Percentiles rank a stretch among this genome's conserved stretches.
Conservation (phyloP, 306 rosid genomes). For the Cicer arietinum region DNA sequence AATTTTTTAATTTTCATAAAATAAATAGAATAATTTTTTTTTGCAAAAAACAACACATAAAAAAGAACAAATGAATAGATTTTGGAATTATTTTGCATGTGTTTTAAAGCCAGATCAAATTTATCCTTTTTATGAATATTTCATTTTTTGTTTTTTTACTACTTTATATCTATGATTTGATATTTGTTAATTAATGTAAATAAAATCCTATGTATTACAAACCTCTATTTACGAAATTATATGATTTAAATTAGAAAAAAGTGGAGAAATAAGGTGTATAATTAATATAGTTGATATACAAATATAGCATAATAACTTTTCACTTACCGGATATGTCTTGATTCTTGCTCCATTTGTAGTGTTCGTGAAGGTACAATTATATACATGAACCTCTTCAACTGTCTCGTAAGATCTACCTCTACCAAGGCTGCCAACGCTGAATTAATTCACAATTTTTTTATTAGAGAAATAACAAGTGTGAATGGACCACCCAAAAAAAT, state of each 20-base stretch:
- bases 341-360: slow-evolving; percentile 58
- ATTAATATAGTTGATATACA: too few relatives aligned
- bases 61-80: background rate
- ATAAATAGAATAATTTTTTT: too few relatives aligned
- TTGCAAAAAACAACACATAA: too few relatives aligned
- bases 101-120: background rate
- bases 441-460: background rate
- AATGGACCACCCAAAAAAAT: too few relatives aligned
- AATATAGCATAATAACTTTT: too few relatives aligned
- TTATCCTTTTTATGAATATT: too few relatives aligned
- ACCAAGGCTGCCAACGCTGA: slow-evolving; percentile 63
- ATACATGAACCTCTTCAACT: slow-evolving; percentile 48
- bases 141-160: too few relatives aligned
- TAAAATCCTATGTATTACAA: too few relatives aligned
- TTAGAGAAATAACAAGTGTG: background rate
- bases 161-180: background rate
- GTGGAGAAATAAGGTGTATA: background rate
- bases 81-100: background rate
- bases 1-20: too few relatives aligned
- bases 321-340: slow-evolving; percentile 48
- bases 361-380: slow-evolving; percentile 37
- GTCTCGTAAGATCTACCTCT: background rate
- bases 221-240: background rate
- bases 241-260: too few relatives aligned
- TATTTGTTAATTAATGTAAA: background rate